phyloP scores from a whole-genome alignment of 306 rosid species.

The Aeschynomene evenia region DNA sequence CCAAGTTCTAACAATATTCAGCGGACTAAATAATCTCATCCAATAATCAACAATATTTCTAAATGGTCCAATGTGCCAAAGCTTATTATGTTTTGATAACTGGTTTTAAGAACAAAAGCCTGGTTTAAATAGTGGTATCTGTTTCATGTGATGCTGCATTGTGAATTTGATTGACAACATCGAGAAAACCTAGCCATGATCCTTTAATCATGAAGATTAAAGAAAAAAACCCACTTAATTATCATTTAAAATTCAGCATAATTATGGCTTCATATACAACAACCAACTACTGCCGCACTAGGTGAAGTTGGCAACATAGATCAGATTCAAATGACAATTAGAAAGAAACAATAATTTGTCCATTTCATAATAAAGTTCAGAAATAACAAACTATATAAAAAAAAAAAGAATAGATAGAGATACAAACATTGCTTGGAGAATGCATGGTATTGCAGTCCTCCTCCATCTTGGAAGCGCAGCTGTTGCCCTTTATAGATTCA shows the following conservation, averaged over 20 bases:
- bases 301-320: not conserved
- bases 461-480: slow-evolving; percentile 32
- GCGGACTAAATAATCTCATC: not conserved
- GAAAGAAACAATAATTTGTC: not conserved
- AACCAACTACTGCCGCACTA: not conserved
- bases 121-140: not conserved
- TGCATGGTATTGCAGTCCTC: slow-evolving; percentile 18
- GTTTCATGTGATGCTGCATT: not conserved
- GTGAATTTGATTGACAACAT: not conserved
- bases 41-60: slow-evolving; percentile 2
- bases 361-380: not conserved
- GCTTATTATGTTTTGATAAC: not conserved
- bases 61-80: not conserved
- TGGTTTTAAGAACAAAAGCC: not conserved
- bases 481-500: slow-evolving; percentile 41
- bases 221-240: not conserved
- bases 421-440: slow-evolving; percentile 44
- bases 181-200: not conserved
- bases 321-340: not conserved
- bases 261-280: not conserved
- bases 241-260: not conserved
- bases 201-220: not conserved
- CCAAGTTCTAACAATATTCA: not conserved
- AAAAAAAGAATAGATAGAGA: not conserved
- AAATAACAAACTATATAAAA: not conserved